Evolutionary conservation across 1,284 basidiomycete species (phyloP).

Genomic region (Rhodotorula sp.): DNA sequence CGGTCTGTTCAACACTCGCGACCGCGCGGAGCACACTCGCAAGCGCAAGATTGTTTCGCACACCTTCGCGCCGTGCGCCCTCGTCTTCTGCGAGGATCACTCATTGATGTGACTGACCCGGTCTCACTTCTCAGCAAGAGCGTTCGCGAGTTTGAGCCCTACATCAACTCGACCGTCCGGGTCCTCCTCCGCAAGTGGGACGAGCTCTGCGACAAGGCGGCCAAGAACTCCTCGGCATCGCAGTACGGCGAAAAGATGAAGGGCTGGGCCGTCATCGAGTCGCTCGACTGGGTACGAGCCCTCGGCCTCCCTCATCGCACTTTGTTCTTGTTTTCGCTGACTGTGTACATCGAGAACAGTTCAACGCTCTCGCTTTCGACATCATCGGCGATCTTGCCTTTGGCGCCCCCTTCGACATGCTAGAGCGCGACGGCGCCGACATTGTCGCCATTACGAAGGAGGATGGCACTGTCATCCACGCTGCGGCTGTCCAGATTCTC

Average conservation of each 20-base stretch:
- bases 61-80: slow-evolving; percentile 8
- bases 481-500: slow-evolving; percentile 81
- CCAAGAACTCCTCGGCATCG: slow-evolving; percentile 15
- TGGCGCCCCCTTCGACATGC: slow-evolving; percentile 86
- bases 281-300: slow-evolving; percentile 28
- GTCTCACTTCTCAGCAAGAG: slow-evolving; percentile 54
- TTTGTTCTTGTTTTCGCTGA: no score
- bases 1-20: slow-evolving; percentile 73
- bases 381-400: slow-evolving; percentile 70
- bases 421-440: slow-evolving; percentile 55
- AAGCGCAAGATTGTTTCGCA: slow-evolving; percentile 46
- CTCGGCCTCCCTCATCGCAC: no score
- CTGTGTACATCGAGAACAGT: neutral
- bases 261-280: slow-evolving; percentile 41
- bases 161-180: slow-evolving; percentile 51
- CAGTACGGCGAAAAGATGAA: slow-evolving; percentile 15
- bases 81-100: no score
- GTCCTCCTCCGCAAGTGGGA: slow-evolving; percentile 74
- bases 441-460: slow-evolving; percentile 43
- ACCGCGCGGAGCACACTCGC: slow-evolving; percentile 70
- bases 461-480: slow-evolving; percentile 55
- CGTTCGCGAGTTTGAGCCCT: slow-evolving; percentile 69
- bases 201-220: slow-evolving; percentile 61
- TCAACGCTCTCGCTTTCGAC: slow-evolving; percentile 60
- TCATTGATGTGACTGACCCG: no score